Evolutionary conservation across 129 eudicot species (phyloP), one percentile per base, ranked within the genome.

Genomic region (Helichrysum umbraculigerum): DNA sequence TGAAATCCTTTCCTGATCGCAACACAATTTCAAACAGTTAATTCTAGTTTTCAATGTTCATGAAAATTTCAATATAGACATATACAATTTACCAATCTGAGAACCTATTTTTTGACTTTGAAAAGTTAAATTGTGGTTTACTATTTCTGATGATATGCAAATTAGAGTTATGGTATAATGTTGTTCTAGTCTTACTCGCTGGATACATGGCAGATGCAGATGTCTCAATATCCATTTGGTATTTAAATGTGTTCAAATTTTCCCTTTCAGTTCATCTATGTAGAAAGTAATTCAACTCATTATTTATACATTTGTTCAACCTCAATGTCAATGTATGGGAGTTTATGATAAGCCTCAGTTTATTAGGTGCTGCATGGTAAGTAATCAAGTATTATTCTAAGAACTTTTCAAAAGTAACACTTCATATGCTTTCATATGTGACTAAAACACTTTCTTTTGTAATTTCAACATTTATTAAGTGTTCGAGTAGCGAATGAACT

Each of bases 401-500:
- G 17, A 16, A 39, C 33, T 57, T 34, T 21, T 37, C 15, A 4
- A 6, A 0, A 14, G 0, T 37, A 3, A 37, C 42, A 37, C 28
- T 69, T 52, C 20, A 0, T 51, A 15, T 51, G 4, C 54, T 35
- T 11, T 4, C 41, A 30, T 34, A 32, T 61, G 52, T 60, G 82
- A 47, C 72, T 71, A 14, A 77, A 58, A 35, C 16, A 8, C 61
- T 60, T 56, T 57, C 15, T 6, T 61, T 56, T 79, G 67, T 61
- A 50, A 78, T 57, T 61, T 71, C 28, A 62, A 78, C 41, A 70
- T 61, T 56, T 33, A 39, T 20, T 17, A 64, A 92, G 98, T 70
- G 98, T 92, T 1, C 87, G 98, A 41, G 90, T 92, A 82, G 85
- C 98, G 29, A 92, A 92, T 76, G 98, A 92, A 75, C 83, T 90